Percentiles rank a stretch among this genome's conserved stretches.
These are phyloP conservation scores for Candida hispaniensis DNA, from an alignment of 805 yeast genomes.

Conservation along the genomic window DNA sequence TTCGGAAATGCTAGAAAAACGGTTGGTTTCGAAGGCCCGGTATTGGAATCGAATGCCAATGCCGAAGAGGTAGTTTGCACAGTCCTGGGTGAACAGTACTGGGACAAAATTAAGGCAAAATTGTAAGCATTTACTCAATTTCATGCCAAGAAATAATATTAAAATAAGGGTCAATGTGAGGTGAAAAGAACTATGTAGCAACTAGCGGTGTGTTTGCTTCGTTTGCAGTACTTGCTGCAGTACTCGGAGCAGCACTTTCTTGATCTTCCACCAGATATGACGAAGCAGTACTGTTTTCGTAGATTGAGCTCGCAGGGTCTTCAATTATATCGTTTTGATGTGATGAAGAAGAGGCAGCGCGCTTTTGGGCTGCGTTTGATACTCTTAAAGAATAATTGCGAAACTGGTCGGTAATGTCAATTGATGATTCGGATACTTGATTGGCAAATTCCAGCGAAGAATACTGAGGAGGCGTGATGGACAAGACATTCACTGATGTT, in stretches of 20 bases:
- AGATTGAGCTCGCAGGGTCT: too few relatives aligned
- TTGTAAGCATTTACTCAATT: background rate
- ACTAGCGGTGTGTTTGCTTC: too few relatives aligned
- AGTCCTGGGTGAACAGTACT: conserved; percentile 7
- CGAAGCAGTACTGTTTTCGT: too few relatives aligned
- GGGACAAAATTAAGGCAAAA: conserved; percentile 14
- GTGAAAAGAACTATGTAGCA: too few relatives aligned
- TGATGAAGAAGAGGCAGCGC: too few relatives aligned
- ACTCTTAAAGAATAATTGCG: too few relatives aligned
- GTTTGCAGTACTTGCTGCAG: too few relatives aligned
- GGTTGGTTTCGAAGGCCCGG: conserved; percentile 4
- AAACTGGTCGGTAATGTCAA: conserved; percentile 6
- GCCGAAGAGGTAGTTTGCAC: conserved; percentile 1
- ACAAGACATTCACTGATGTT: conserved; percentile 9
- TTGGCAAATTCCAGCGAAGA: too few relatives aligned
- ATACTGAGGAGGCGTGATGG: conserved; percentile 6
- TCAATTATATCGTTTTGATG: too few relatives aligned
- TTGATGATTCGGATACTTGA: conserved; percentile 1
- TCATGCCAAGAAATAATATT: background rate
- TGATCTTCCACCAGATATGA: too few relatives aligned
- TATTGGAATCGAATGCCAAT: conserved; percentile 7
- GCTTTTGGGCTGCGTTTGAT: too few relatives aligned
- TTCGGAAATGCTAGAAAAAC: conserved; percentile 1
- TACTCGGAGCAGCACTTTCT: too few relatives aligned
- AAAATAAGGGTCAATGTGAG: background rate